phyloP scores from a whole-genome alignment of 345 rosid species.

The Pistacia vera region DNA sequence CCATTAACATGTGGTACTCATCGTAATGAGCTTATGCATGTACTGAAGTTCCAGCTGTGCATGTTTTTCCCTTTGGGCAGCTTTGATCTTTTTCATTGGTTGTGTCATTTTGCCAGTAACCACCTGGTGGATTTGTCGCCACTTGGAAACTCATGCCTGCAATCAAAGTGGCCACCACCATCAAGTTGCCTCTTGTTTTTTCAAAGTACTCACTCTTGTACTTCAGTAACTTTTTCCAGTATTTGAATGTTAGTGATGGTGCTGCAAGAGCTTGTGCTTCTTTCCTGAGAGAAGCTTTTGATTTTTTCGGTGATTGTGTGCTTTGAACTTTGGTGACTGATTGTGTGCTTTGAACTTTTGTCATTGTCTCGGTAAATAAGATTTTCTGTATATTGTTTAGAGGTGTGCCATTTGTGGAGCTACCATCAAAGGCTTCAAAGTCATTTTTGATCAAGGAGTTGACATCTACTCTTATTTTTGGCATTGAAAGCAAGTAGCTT shows the following conservation, averaged over 20 bases:
- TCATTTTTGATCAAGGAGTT: slow-evolving; percentile 26
- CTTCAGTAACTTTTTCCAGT: not conserved
- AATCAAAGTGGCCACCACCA: slow-evolving; percentile 40
- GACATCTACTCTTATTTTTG: slow-evolving; percentile 10
- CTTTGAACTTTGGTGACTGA: no score
- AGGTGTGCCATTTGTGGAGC: no score
- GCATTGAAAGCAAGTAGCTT: slow-evolving; percentile 22
- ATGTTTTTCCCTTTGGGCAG: not conserved
- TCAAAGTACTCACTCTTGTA: slow-evolving; percentile 15
- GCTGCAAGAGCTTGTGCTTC: slow-evolving; percentile 1
- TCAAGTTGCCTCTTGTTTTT: slow-evolving; percentile 31
- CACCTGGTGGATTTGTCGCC: slow-evolving; percentile 33
- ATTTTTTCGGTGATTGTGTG: no score
- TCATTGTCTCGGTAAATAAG: no score
- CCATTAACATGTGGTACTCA: not conserved
- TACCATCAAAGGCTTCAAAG: slow-evolving; percentile 13
- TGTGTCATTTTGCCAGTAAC: slow-evolving; percentile 27
- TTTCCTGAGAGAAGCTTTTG: no score
- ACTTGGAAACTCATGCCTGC: slow-evolving; percentile 40
- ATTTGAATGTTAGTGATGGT: not conserved
- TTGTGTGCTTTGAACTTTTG: no score
- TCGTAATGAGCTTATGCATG: not conserved
- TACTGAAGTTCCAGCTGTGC: slow-evolving; percentile 7
- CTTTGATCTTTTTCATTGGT: no score
- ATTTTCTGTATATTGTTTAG: no score